Evolutionary conservation across 805 yeast genomes (phyloP).

Genomic region (Wickerhamomyces chaumierensis): DNA sequence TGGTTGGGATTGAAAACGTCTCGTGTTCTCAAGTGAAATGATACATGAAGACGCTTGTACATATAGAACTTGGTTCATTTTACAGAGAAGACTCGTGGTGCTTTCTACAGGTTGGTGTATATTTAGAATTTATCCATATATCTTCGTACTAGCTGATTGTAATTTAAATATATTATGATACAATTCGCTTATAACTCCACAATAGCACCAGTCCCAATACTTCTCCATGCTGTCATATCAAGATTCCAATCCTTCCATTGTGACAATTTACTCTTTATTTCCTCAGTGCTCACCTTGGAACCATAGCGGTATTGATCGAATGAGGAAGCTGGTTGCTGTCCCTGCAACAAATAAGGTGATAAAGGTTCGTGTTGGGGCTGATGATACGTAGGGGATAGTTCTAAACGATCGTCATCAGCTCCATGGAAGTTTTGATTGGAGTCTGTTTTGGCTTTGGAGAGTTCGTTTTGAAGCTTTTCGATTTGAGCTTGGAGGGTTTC

Average conservation of each 20-base stretch:
- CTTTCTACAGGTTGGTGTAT: no score
- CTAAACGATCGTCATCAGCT: slow-evolving; percentile 11
- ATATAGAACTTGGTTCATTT: no score
- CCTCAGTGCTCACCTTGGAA: slow-evolving; percentile 29
- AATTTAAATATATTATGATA: no score
- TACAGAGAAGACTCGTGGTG: no score
- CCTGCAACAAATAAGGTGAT: background rate
- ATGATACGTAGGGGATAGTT: slow-evolving; percentile 13
- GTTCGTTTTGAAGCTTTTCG: slow-evolving; percentile 15
- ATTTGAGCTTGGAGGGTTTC: slow-evolving; percentile 20
- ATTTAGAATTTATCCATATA: no score
- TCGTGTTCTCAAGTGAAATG: no score
- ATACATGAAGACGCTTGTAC: slow-evolving; percentile 2
- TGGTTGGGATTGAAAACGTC: background rate
- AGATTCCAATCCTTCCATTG: slow-evolving; percentile 81
- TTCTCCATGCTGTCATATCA: slow-evolving; percentile 78
- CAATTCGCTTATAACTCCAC: slow-evolving; percentile 29
- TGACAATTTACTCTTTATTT: slow-evolving; percentile 44
- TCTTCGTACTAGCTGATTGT: no score
- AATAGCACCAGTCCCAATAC: slow-evolving; percentile 53
- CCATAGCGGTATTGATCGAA: slow-evolving; percentile 11
- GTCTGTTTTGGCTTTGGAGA: slow-evolving; percentile 16
- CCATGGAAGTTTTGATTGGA: no score
- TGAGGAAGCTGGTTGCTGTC: no score
- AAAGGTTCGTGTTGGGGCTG: background rate